A percentile compares a stretch with the other conserved stretches of the same genome.
These are phyloP conservation scores for Aspergillus jensenii DNA, from an alignment of 2,329 filamentous ascomycete genomes.

Conservation along the genomic window DNA sequence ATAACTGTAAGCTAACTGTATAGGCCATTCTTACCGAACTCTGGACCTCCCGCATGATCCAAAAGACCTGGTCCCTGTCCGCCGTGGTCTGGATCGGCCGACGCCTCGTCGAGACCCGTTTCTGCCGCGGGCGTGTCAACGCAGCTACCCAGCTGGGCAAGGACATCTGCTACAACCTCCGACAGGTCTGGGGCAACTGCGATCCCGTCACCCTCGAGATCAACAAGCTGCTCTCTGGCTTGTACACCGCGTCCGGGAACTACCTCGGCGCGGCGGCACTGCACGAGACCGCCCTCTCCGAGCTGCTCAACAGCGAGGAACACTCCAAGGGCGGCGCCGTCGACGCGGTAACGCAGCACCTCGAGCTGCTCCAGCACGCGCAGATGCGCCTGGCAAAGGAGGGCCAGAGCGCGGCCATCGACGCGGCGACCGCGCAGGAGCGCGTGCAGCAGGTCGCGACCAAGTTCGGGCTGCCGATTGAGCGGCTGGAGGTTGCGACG, in stretches of 20 bases:
- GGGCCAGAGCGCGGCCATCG: constrained; percentile 15
- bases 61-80: constrained; percentile 45
- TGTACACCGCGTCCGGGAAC: constrained; percentile 46
- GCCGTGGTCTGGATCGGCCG: constrained; percentile 55
- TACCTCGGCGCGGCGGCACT: constrained; percentile 30
- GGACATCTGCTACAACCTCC: constrained; percentile 57
- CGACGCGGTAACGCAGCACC: constrained; percentile 29
- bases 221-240: constrained; percentile 50
- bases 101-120: constrained; percentile 53
- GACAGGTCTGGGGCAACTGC: constrained; percentile 52
- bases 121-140: constrained; percentile 48
- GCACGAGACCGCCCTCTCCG: constrained; percentile 32
- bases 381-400: constrained; percentile 25
- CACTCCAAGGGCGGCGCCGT: constrained; percentile 19
- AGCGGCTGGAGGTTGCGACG: constrained; percentile 22
- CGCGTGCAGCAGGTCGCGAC: constrained; percentile 27
- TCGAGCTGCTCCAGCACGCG: constrained; percentile 31
- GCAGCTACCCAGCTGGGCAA: constrained; percentile 50
- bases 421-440: constrained; percentile 24
- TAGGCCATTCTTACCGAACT: constrained; percentile 43
- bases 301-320: constrained; percentile 28
- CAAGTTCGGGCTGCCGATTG: constrained; percentile 27
- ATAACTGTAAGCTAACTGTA: neutral
- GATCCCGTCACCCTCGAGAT: constrained; percentile 51
- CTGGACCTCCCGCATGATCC: constrained; percentile 49